Evolutionary conservation across 208 protist genomes (phyloP), one percentile per base, ranked within the genome.

Genomic region (Blechomonas ayalai): DNA sequence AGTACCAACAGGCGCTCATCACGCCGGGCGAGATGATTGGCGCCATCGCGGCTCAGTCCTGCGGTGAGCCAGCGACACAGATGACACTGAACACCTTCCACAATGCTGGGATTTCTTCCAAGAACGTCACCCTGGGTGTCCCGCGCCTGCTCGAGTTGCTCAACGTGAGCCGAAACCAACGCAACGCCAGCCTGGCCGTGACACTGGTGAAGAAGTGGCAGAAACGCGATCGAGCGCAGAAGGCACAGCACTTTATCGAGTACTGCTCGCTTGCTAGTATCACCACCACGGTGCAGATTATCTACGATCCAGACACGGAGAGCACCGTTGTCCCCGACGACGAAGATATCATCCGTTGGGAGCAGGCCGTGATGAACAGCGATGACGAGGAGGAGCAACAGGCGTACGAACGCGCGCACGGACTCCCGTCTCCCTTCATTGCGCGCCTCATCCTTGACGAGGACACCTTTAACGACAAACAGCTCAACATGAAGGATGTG

Each of bases 41-140:
- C 34, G 82, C 95, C 13, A 83, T 99, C 27, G 98, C 98, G 15
- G 97, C 97, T 9, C 98, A 99, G 83, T 99, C 95, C 6, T 98
- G 99, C 52, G 97, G 97, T 25, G 98, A 99, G 72, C 98, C 98
- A 10, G 96, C 98, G 2, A 99, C 99, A 39, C 98, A 99, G 73
- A 99, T 99, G 98, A 99, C 98, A 8, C 84, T 99, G 4, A 99
- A 99, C 72, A 99, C 98, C 24, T 99, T 99, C 83, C 98, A 99
- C 81, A 98, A 96, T 67, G 98, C 98, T 27, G 98, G 98, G 69
- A 97, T 99, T 41, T 97, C 96, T 4, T 85, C 90, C 36, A 99
- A 99, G 73, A 99, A 99, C 71, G 98, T 99, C 18, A 99, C 98
- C 4, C 91, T 99, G 20, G 98, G 98, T 67, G 97, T 99, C 23